Evolutionary conservation across 2,329 filamentous ascomycete genomes (phyloP), one percentile per base, ranked within the genome.

Genomic region (Colletotrichum lentis): DNA sequence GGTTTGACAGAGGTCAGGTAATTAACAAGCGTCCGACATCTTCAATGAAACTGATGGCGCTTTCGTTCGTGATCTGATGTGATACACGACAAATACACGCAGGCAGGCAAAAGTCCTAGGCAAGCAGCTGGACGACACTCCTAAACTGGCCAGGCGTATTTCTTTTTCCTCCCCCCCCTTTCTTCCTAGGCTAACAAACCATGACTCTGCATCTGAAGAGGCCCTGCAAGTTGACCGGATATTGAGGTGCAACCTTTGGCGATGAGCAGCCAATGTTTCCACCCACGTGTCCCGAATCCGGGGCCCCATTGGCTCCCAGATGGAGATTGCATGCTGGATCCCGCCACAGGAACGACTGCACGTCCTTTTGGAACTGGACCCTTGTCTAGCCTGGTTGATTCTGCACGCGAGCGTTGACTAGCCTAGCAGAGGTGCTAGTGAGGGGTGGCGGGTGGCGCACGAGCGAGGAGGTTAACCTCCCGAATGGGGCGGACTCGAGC

Each of bases 251-350:
- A 46, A 46, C 22, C 54, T 31, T 39, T 31, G 24, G 22, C 12
- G 20, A 62, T 37, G 56, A 57, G 65, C 11, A n/a, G 49, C 61
- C 35, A 65, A 50, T 44, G 55, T 27, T 56, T 22, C 50, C 55
- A 53, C 63, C 67, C 67, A 69, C 67, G 67, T 69, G 67, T 53
- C 12, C n/a, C 46, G 31, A 44, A 62, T 20, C 44, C 47, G 58
- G 63, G 44, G 67, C 35, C 67, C 67, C 14, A 69, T 69, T 69
- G 67, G 67, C 18, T 44, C n/a, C n/a, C 50, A 16, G 24, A 47
- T 56, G 67, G 50, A 37, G 22, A 31, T 35, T 24, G 43, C 62
- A 37, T 46, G 47, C 62, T 61, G 44, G 43, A 65, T 61, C 24
- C 22, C 55, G 61, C 62, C 50, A 35, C 55, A 56, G 55, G 60